Base-by-base conservation (phyloP, 73 alveolate species). In the Stentor coeruleus region DNA sequence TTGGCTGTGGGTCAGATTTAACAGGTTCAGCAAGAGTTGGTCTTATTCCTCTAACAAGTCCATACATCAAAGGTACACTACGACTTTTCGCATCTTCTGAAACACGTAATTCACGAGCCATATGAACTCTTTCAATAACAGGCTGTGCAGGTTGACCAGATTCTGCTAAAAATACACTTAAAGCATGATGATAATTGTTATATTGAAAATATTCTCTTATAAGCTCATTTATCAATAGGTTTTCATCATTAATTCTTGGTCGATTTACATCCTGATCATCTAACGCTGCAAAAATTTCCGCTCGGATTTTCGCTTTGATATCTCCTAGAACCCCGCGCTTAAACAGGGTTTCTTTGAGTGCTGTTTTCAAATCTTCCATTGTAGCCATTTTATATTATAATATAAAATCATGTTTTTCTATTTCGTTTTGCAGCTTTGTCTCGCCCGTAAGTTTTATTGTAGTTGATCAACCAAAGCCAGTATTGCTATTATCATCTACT, bases 61-160 rank as follows among this genome's bases (percentile, higher is more conserved):
- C 96, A 91, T 95, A 95, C 38, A 95, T 82, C 35, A 95, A 83
- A 40, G 99, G 99, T 58, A 90, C 76, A 82, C 94, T 84, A 83
- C 82, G 88, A 60, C 94, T 88, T 55, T 87, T 83, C 55, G 87
- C 59, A 36, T 83, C 85, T 91, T 93, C 97, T 3, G 86, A 83
- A 14, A 95, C 86, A 84, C 87, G 89, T 42, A 96, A 89, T 87
- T 93, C 93, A 84, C 95, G 94, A 76, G 98, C 86, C 3, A 96
- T 59, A 83, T 81, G 89, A 81, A 91, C 95, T 84, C 98, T 91
- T 75, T 96, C 98, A 85, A 95, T 90, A 36, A 93, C 92, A 35
- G 95, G 93, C 83, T 96, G 93, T n/a, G 90, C 89, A 3, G 98
- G 98, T 86, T 93, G 94, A n/a, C 99, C 98, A 14, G 95, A 84